Evolutionary conservation across 306 rosid genomes (phyloP), one percentile per base, ranked within the genome.

Genomic region (Quercus mongolica): DNA sequence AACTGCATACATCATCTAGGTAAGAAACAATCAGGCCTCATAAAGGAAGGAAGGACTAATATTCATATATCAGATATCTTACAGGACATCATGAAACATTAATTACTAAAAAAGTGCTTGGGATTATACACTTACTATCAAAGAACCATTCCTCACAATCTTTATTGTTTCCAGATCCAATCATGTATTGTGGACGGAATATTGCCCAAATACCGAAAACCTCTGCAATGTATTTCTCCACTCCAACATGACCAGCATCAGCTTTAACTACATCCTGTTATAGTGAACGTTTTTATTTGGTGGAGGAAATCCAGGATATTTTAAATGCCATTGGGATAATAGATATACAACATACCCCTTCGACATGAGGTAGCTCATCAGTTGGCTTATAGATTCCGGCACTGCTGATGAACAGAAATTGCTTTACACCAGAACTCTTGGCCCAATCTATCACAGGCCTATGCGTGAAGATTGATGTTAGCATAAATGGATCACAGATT

Each of bases 101-200:
- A 10, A 70, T 74, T 13, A 8, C 21, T 14, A 18, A n/a, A 41
- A 61, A 31, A 76, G 58, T 59, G 58, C 46, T 54, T 33, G 12
- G 69, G 72, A 74, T 20, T 0, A 35, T 30, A 65, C 35, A 69
- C 93, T 91, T 91, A 92, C 98, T 83, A 71, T 95, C 96, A 44
- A 92, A 95, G 87, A 92, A 95, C 99, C 98, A 95, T 82, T 95
- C 99, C 80, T 95, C 98, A 35, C 96, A 87, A 72, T 95, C 99
- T 83, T 95, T 95, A 88, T 92, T 92, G 92, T 95, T 95, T 84
- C 99, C 97, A n/a, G 98, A 92, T 3, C 99, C 99, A 67, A 79
- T 82, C 92, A 92, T 94, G 89, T 94, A 92, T 25, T 92, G 99
- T 21, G 99, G 98, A 30, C 97, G 87, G 80, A 95, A 95, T 51